Evolutionary conservation across 257 asterid species (phyloP).

Genomic region (Solanum appendiculatum): DNA sequence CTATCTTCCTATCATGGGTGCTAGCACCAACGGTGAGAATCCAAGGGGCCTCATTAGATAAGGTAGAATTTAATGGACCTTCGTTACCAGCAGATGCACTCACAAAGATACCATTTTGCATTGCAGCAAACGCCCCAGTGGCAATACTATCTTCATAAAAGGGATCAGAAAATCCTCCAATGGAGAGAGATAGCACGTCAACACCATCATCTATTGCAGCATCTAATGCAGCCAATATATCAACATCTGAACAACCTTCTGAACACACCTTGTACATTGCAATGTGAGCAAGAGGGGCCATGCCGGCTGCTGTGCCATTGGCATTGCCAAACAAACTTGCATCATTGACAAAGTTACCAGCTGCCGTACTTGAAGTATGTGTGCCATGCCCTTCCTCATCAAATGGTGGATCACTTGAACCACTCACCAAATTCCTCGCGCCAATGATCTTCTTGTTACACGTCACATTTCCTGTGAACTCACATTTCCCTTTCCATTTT

Average conservation of each 20-base stretch:
- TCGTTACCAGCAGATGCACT: slow-evolving; percentile 7
- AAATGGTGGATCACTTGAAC: slow-evolving; percentile 2
- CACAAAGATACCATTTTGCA: slow-evolving; percentile 3
- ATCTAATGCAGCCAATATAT: slow-evolving; percentile 13
- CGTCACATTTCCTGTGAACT: slow-evolving; percentile 9
- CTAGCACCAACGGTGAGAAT: slow-evolving; percentile 18
- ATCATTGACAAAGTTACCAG: slow-evolving; percentile 24
- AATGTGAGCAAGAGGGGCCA: slow-evolving; percentile 14
- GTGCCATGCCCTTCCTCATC: slow-evolving; percentile 33
- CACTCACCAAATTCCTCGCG: slow-evolving; percentile 23
- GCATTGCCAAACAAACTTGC: slow-evolving; percentile 25
- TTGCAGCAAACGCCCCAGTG: slow-evolving; percentile 10
- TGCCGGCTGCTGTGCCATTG: slow-evolving; percentile 24
- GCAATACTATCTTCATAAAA: slow-evolving; percentile 8
- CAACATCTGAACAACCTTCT: slow-evolving; percentile 1
- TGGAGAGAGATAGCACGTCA: slow-evolving; percentile 9
- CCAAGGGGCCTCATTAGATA: slow-evolving; percentile 19
- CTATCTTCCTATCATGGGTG: slow-evolving; percentile 12
- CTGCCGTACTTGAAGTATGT: slow-evolving; percentile 27
- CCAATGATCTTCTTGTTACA: slow-evolving; percentile 52
- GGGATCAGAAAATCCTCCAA: background rate
- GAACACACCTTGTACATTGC: slow-evolving; percentile 15
- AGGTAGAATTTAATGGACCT: background rate
- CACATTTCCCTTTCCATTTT: slow-evolving; percentile 52
- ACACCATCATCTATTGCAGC: slow-evolving; percentile 12